Evolutionary conservation across 139 green algal genomes (phyloP), one percentile per base, ranked within the genome.

Genomic region (Chlamydomonas applanata): DNA sequence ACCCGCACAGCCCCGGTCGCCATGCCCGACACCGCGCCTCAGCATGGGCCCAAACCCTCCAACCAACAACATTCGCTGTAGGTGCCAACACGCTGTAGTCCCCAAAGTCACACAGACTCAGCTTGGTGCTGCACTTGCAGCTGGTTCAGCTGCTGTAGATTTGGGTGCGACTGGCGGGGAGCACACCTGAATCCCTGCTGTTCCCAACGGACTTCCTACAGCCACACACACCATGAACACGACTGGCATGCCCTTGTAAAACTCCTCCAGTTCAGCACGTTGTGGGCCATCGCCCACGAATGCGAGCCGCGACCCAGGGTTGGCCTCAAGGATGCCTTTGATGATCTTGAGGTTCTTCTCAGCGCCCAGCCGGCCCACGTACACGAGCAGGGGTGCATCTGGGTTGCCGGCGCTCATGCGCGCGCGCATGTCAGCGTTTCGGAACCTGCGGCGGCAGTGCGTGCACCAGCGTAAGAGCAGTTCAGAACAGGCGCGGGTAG

Each of bases 281-380:
- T 86, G 82, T 0, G 94, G 95, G 5, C 96, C 96, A 73, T 98
- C 96, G 7, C 96, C 96, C 5, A 99, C 92, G 79, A 99, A 93
- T 5, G 91, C 93, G 27, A 99, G 86, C 2, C 88, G 79, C 4
- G 82, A 83, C 36, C 75, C 71, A 0, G 91, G 91, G 24, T 93
- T 74, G 45, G 75, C 52, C 61, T 86, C 76, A 60, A 96, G 76
- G 17, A 97, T 83, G 54, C 80, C 83, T 66, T 89, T 92, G n/a
- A 96, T 76, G 25, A 88, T 86, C 17, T 83, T 81, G 2, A 93
- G 71, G 77, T 96, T 96, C 81, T 96, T 96, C 77, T 96, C 91
- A 61, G 79, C 87, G 27, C 96, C 96, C 36, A 99, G 88, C 2
- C 96, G 82, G 13, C 96, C 96, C 29, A 99, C 96, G 64, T 97